Base-by-base conservation (phyloP, 2,329 filamentous ascomycete genomes). In the Kalmusia sp. region DNA sequence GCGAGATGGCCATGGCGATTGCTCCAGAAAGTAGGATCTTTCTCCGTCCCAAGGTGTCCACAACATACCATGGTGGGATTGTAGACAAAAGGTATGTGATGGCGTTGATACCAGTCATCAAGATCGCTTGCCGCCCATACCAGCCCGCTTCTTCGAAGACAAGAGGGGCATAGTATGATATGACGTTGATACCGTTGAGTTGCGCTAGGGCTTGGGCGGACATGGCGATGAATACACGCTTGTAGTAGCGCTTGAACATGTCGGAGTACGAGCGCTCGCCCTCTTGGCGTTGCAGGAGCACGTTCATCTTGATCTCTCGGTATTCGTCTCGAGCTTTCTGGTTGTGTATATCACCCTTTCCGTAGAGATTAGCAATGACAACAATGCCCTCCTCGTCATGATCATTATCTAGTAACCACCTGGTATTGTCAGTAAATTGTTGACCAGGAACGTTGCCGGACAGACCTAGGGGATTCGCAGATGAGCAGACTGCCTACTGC, bases 171-270 rank as follows among this genome's bases (percentile, higher is more conserved):
- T 99, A 99, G 81, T 98, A 99, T 1, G 93, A 98, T 59, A 99
- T 99, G 72, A 99, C 95, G 77, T 99, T 99, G 80, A 99, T 99
- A 61, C 95, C 95, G 78, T 98, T 98, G 49, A 99, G 86, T 77
- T 99, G 95, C 24, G 95, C 95, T 61, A 99, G 85, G 5, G 88
- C 92, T 76, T 98, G 95, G 3, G 95, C 95, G 28, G 93, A 98
- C 95, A 98, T 98, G 77, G 95, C 95, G 72, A 98, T 98, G 70
- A 98, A 92, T 61, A 98, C 93, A 48, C 95, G 91, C 67, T 90
- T 95, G 71, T 84, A 85, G 80, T 98, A 98, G 58, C 91, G 87
- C 68, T 84, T 88, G 82, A 98, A 99, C 95, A 99, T 99, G 58
- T 98, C 95, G 33, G 76, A 65, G 75, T 98, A 99, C 0, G 90